Evolutionary conservation across 352 stramenopile genomes (phyloP), one percentile per base, ranked within the genome.

Genomic region (Pythium aquatile): DNA sequence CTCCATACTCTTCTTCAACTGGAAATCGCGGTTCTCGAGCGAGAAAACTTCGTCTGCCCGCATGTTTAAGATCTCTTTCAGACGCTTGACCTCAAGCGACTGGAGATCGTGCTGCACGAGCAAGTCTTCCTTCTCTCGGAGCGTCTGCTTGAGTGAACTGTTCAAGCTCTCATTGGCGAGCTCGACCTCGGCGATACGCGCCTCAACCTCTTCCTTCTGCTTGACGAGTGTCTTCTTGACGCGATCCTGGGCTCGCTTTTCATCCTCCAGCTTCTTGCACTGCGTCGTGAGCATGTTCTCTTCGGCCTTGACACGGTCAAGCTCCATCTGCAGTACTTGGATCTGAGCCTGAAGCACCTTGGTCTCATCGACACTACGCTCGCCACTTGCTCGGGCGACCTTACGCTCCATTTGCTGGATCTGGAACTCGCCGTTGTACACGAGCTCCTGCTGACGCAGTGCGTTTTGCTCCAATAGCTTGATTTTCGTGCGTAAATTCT

Each of bases 381-480:
- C 92, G 5, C 96, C 96, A 39, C 94, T 94, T 52, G 91, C 95
- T 35, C 93, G 85, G 29, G 94, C 87, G 26, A 98, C 88, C 64
- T 98, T 98, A 48, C 91, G 86, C 75, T 98, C 94, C 80, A 98
- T 98, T 70, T 98, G 91, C 70, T 98, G 93, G 63, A 98, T 98
- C 77, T 98, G 91, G 73, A 98, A 98, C 74, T 98, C 96, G 52
- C 93, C 93, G 70, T 97, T 98, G 73, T 98, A 98, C 55, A 98
- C 77, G 8, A 98, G 77, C 75, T 98, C 96, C 63, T 98, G 85
- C 69, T 99, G 96, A 0, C 88, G 80, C 32, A 96, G 73, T 33
- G 82, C 75, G 52, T 98, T 90, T 29, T 83, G 76, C 55, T 98
- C 96, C 0, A 98, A 81, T n/a, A 88, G 61, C 66, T 92, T 88